Conservation (phyloP, 2,329 filamentous ascomycete species). For the Fusarium hostae region DNA sequence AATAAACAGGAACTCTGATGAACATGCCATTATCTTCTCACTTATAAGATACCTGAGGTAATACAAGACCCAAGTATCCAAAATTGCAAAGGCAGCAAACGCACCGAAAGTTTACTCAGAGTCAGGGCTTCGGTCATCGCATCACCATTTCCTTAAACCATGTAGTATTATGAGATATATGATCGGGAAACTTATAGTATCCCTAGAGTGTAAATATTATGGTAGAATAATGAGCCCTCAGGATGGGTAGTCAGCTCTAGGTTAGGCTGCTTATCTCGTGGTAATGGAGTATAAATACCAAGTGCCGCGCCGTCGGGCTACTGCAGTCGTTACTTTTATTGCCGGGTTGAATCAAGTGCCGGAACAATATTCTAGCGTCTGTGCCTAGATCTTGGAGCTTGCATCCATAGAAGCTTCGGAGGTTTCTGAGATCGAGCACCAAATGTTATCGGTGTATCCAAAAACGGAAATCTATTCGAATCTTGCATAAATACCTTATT, state of each 20-base stretch:
- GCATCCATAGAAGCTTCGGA: not conserved
- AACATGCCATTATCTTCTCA: not conserved
- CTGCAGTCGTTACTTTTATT: not conserved
- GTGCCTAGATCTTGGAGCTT: not conserved
- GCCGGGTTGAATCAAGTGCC: not conserved
- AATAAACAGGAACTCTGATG: not conserved
- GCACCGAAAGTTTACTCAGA: not conserved
- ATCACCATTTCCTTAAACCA: not conserved
- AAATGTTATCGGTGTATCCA: not conserved
- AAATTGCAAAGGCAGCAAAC: not conserved
- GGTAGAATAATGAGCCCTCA: not conserved
- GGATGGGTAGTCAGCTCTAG: not conserved
- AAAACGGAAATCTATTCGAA: not conserved
- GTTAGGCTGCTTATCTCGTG: not conserved
- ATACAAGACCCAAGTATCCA: not conserved
- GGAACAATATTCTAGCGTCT: conserved; percentile 25
- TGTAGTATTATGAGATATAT: not conserved
- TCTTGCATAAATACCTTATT: not conserved
- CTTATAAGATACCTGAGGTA: not conserved
- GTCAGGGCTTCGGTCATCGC: not conserved
- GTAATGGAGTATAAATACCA: not conserved
- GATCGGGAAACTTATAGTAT: not conserved
- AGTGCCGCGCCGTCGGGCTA: not conserved
- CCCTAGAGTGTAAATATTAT: not conserved
- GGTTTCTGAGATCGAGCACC: not conserved